A percentile compares a stretch with the other conserved stretches of the same genome.
phyloP scores from a whole-genome alignment of 208 protist genomes.

The Acanthamoeba triangularis region DNA sequence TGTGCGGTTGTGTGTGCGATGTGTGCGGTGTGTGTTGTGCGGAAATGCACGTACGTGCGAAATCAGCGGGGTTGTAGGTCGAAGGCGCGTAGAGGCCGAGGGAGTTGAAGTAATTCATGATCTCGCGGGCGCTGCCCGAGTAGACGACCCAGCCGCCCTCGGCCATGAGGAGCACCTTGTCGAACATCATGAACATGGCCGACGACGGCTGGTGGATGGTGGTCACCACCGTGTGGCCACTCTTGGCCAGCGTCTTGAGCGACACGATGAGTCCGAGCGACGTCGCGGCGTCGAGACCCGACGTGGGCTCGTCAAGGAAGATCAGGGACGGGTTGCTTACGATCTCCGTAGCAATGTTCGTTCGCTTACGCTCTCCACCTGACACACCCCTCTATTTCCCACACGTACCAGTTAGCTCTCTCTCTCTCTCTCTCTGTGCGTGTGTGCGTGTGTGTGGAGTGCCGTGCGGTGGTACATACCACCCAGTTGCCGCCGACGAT shows the following conservation, averaged over 20 bases:
- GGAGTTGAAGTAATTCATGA: conserved; percentile 61
- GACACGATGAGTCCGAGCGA: conserved; percentile 93
- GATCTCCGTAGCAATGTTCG: conserved; percentile 86
- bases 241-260: conserved; percentile 90
- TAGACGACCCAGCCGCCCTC: conserved; percentile 71
- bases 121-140: background rate
- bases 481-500: conserved; percentile 74
- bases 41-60: background rate
- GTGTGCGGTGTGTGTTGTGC: background rate
- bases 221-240: conserved; percentile 94
- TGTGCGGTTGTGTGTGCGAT: background rate
- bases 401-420: background rate
- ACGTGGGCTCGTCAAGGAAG: conserved; percentile 86
- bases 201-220: conserved; percentile 97
- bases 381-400: conserved; percentile 71
- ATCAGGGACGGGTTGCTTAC: conserved; percentile 79
- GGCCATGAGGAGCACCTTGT: conserved; percentile 76
- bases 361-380: conserved; percentile 86
- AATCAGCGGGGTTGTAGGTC: conserved; percentile 61
- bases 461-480: too few species aligned
- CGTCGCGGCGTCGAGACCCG: conserved; percentile 93
- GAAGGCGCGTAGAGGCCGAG: conserved; percentile 70
- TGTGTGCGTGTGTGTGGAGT: background rate
- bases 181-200: conserved; percentile 91
- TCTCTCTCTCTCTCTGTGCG: too few species aligned